These are phyloP conservation scores for Lyophyllum atratum DNA, from an alignment of 768 basidiomycete genomes.

Conservation along the genomic window DNA sequence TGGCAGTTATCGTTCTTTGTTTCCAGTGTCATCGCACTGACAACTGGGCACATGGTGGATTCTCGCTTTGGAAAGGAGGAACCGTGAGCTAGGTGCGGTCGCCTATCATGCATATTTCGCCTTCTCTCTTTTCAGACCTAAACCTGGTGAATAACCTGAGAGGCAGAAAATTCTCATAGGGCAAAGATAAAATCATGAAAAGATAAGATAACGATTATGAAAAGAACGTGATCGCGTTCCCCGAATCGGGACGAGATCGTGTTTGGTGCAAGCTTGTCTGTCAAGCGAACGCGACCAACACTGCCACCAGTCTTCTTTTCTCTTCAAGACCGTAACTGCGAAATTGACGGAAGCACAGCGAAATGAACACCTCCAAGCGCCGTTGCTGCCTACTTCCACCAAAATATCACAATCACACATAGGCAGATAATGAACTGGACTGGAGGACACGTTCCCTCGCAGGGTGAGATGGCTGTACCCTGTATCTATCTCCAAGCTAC, in stretches of 20 bases:
- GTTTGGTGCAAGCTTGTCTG: not conserved
- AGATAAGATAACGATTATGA: not conserved
- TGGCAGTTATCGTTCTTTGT: no score
- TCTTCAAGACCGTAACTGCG: not conserved
- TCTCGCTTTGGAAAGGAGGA: not conserved
- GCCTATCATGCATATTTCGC: not conserved
- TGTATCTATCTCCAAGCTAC: not conserved
- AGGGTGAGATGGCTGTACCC: not conserved
- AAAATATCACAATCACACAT: not conserved
- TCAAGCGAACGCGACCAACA: not conserved
- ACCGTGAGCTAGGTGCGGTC: not conserved
- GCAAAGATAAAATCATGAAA: no score
- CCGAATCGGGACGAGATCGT: not conserved
- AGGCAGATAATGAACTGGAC: not conserved
- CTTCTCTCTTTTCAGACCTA: not conserved
- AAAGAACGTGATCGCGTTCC: not conserved
- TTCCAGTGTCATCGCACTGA: not conserved
- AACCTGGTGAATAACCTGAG: not conserved
- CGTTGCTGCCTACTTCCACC: not conserved
- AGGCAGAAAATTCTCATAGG: no score
- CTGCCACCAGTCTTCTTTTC: not conserved
- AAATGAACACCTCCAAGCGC: not conserved
- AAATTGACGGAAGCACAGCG: not conserved
- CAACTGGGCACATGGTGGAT: not conserved
- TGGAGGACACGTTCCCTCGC: not conserved